These are phyloP conservation scores for Macadamia tetraphylla DNA, from an alignment of 164 flowering plant species.

Conservation along the genomic window DNA sequence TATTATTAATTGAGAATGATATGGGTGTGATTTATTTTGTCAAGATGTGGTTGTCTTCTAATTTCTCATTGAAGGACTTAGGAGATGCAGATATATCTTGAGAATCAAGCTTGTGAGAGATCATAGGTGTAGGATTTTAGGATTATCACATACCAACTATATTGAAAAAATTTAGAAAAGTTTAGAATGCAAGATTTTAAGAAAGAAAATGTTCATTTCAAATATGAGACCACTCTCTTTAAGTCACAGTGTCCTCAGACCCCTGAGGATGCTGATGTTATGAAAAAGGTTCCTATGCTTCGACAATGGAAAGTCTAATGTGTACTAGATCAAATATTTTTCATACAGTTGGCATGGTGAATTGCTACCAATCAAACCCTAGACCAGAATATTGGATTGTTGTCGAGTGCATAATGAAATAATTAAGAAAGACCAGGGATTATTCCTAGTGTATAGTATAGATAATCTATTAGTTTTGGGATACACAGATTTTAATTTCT, in stretches of 20 bases:
- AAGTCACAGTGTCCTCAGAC: background rate
- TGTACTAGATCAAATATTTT: conserved; percentile 12
- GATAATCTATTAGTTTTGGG: background rate
- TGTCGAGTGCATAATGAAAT: conserved; percentile 9
- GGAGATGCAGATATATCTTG: conserved; percentile 9
- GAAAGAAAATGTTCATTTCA: conserved; percentile 6
- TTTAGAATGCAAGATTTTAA: conserved; percentile 6
- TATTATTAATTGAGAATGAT: conserved; percentile 6
- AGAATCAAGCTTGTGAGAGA: conserved; percentile 7
- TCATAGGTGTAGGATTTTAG: background rate
- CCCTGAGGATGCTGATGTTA: background rate
- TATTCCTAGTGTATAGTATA: conserved; percentile 1
- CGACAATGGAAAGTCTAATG: conserved; percentile 8
- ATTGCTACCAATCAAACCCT: conserved; percentile 4
- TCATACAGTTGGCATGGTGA: conserved; percentile 6
- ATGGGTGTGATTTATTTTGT: background rate
- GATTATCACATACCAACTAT: background rate
- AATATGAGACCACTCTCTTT: conserved; percentile 1
- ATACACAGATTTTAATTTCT: conserved; percentile 1
- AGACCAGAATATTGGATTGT: conserved; percentile 4
- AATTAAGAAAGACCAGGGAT: background rate
- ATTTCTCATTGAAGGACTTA: conserved; percentile 10
- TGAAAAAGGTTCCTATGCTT: conserved; percentile 5
- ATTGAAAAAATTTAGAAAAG: background rate
- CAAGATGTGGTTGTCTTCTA: conserved; percentile 5